These are phyloP conservation scores for Podospora australis DNA, from an alignment of 495 filamentous ascomycete species.

Conservation along the genomic window DNA sequence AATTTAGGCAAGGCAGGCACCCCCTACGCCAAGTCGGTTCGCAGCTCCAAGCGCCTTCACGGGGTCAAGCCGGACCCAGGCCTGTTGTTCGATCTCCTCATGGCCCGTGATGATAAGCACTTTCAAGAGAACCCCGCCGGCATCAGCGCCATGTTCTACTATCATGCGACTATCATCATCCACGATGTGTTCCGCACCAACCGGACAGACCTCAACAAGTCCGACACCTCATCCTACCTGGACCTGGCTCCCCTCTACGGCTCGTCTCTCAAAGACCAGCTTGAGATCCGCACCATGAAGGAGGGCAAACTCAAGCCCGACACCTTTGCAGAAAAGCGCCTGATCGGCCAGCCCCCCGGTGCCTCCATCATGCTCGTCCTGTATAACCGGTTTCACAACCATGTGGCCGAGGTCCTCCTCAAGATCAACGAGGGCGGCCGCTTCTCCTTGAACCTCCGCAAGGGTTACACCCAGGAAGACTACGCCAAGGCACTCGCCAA, in stretches of 20 bases:
- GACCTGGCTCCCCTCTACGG: constrained; percentile 78
- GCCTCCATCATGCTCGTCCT: constrained; percentile 64
- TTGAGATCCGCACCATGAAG: constrained; percentile 61
- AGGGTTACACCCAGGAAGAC: constrained; percentile 39
- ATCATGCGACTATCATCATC: constrained; percentile 76
- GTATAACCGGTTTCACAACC: constrained; percentile 72
- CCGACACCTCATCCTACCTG: constrained; percentile 66
- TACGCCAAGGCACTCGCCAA: constrained; percentile 53
- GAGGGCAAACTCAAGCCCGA: constrained; percentile 76
- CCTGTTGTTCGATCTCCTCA: constrained; percentile 65
- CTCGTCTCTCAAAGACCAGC: constrained; percentile 62
- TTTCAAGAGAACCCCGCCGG: constrained; percentile 62
- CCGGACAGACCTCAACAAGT: constrained; percentile 26
- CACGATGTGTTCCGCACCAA: constrained; percentile 53
- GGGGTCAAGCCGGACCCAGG: constrained; percentile 65
- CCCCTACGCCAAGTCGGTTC: constrained; percentile 65
- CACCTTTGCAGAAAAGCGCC: constrained; percentile 61
- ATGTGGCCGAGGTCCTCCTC: constrained; percentile 51
- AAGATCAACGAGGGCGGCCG: constrained; percentile 69
- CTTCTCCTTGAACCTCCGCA: constrained; percentile 49
- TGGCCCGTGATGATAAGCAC: constrained; percentile 51
- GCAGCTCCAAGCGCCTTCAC: constrained; percentile 35
- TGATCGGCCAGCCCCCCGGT: constrained; percentile 70
- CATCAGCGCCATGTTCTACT: constrained; percentile 77
- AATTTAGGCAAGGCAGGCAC: constrained; percentile 50